A percentile compares a stretch with the other conserved stretches of the same genome.
Evolutionary conservation across 2,329 filamentous ascomycete species (phyloP).

Genomic region (Hymenoscyphus fructigenus): DNA sequence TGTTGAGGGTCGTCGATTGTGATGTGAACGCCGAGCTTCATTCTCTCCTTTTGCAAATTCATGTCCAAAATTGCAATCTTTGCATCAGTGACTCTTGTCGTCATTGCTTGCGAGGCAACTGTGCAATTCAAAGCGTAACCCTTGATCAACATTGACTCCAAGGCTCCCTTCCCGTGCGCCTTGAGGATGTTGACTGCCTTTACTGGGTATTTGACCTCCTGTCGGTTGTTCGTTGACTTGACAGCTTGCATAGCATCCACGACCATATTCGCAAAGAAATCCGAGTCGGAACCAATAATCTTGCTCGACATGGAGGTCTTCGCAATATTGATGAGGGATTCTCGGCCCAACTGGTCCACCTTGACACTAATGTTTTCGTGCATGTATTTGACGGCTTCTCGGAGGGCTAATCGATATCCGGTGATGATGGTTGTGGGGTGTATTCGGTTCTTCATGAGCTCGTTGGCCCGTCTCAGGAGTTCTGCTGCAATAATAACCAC

Average conservation of each 20-base stretch:
- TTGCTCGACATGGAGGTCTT: conserved; percentile 99
- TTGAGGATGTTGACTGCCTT: conserved; percentile 99
- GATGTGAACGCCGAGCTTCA: conserved; percentile 98
- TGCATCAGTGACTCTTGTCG: conserved; percentile 84
- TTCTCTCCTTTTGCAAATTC: conserved; percentile 97
- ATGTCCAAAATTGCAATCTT: conserved; percentile 98
- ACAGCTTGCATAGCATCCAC: conserved; percentile 96
- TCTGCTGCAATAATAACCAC: conserved; percentile 97
- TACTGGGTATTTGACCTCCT: conserved; percentile 93
- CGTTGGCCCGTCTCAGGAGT: conserved; percentile 88
- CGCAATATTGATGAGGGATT: conserved; percentile 90
- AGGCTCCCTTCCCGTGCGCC: conserved; percentile 89
- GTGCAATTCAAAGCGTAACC: conserved; percentile 99
- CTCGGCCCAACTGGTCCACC: conserved; percentile 85
- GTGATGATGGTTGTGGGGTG: conserved; percentile 99
- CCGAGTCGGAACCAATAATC: conserved; percentile 92
- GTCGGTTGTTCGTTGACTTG: conserved; percentile 86
- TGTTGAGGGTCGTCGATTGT: conserved; percentile 97
- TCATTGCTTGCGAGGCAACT: conserved; percentile 97
- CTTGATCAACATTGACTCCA: conserved; percentile 88
- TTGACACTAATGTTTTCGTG: conserved; percentile 97
- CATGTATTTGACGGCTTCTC: conserved; percentile 98
- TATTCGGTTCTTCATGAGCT: conserved; percentile 99
- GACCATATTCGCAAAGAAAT: conserved; percentile 97
- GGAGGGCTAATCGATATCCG: conserved; percentile 89